A percentile compares a stretch with the other conserved stretches of the same genome.
Conservation (phyloP, 352 stramenopile genomes). For the Phytophthora citrophthora region DNA sequence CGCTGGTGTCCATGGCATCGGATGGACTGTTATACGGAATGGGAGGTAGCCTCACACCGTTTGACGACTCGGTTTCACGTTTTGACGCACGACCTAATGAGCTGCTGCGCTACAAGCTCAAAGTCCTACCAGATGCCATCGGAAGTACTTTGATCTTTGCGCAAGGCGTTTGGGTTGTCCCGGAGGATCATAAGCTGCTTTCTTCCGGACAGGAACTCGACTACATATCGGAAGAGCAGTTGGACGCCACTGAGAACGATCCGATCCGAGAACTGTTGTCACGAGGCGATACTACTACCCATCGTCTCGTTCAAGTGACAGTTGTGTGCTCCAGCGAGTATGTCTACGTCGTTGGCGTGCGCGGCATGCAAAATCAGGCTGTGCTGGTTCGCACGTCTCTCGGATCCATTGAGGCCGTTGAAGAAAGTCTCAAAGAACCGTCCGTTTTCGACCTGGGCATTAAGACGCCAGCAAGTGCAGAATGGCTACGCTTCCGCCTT, state of each 20-base stretch:
- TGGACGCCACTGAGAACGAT: conserved; percentile 30
- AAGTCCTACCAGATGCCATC: conserved; percentile 63
- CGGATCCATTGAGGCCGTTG: conserved; percentile 59
- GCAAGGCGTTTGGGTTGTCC: conserved; percentile 68
- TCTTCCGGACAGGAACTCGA: conserved; percentile 30
- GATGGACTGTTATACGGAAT: conserved; percentile 78
- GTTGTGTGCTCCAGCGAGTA: conserved; percentile 54
- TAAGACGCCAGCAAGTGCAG: conserved; percentile 27
- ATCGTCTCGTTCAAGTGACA: conserved; percentile 44
- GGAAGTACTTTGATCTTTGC: conserved; percentile 62
- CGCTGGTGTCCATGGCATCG: conserved; percentile 76
- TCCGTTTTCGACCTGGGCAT: conserved; percentile 70
- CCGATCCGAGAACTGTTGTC: conserved; percentile 41
- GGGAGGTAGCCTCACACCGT: conserved; percentile 38
- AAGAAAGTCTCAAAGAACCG: conserved; percentile 73
- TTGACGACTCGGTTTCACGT: conserved; percentile 35
- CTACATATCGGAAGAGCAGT: conserved; percentile 33
- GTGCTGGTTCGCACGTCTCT: conserved; percentile 58
- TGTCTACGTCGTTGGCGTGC: conserved; percentile 66
- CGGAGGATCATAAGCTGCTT: conserved; percentile 26
- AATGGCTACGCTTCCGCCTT: conserved; percentile 75
- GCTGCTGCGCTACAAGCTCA: conserved; percentile 79
- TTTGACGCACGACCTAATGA: conserved; percentile 73
- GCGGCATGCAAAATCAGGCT: conserved; percentile 40
- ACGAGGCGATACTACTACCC: conserved; percentile 31